Conservation (phyloP, 139 green algal genomes). For the Chlamydomonas schloesseri region DNA sequence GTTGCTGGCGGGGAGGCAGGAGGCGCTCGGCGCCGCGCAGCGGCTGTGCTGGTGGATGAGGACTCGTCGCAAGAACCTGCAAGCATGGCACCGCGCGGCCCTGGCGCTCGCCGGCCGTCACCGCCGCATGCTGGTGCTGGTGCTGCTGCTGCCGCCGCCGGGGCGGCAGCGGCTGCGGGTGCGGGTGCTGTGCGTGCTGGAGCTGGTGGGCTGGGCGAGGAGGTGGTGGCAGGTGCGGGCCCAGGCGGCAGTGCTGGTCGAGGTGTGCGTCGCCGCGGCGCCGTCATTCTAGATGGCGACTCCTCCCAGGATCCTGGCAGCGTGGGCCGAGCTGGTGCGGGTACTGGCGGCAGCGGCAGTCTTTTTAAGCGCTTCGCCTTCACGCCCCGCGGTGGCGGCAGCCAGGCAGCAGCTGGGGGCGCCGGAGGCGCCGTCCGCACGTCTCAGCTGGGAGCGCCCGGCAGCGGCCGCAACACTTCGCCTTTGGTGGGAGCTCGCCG, state of each 20-base stretch:
- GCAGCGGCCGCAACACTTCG: slow-evolving; percentile 2
- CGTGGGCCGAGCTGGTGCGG: too few species aligned
- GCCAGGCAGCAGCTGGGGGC: not conserved
- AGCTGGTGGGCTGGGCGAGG: not conserved
- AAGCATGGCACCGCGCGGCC: too few species aligned
- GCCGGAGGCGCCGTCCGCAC: not conserved
- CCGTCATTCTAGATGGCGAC: not conserved
- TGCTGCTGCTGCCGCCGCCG: not conserved
- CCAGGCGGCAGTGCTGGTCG: not conserved
- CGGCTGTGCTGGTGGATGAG: too few species aligned
- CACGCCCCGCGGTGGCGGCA: not conserved
- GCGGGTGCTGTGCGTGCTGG: too few species aligned
- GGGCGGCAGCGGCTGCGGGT: too few species aligned
- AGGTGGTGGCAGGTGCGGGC: too few species aligned
- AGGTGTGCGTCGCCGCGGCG: not conserved
- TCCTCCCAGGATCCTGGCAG: slow-evolving; percentile 11
- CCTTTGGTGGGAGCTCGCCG: slow-evolving; percentile 8
- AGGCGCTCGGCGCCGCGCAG: too few species aligned
- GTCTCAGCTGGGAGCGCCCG: not conserved
- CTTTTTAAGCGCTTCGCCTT: slow-evolving; percentile 19
- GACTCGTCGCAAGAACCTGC: too few species aligned
- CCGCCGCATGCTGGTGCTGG: too few species aligned
- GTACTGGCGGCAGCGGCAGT: not conserved
- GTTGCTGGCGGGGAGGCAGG: too few species aligned
- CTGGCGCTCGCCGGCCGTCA: not conserved